These are phyloP conservation scores for Candida glucosophila DNA, from an alignment of 1,139 yeast genomes.

Conservation along the genomic window DNA sequence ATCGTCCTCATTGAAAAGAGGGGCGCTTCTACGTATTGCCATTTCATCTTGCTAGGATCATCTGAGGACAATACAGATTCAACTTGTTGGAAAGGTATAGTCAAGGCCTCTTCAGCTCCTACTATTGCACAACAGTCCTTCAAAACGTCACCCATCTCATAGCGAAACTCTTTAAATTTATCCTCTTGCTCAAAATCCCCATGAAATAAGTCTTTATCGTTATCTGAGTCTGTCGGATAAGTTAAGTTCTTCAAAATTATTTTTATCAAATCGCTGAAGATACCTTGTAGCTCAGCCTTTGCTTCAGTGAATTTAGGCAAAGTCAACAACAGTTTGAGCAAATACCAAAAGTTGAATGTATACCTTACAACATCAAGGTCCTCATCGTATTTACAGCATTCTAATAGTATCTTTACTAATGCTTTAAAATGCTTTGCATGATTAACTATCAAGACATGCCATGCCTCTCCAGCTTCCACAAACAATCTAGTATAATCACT, in stretches of 20 bases:
- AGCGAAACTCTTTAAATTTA: constrained; percentile 85
- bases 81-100: constrained; percentile 50
- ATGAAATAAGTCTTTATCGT: constrained; percentile 35
- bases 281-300: constrained; percentile 45
- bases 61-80: constrained; percentile 28
- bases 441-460: constrained; percentile 83
- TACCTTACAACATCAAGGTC: constrained; percentile 86
- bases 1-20: constrained; percentile 84
- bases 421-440: constrained; percentile 64
- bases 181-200: constrained; percentile 81
- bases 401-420: constrained; percentile 65
- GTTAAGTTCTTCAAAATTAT: constrained; percentile 66
- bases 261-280: constrained; percentile 56
- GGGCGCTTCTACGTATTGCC: constrained; percentile 92
- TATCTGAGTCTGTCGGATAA: constrained; percentile 53
- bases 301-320: constrained; percentile 58
- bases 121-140: constrained; percentile 91
- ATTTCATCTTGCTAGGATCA: constrained; percentile 28
- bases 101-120: constrained; percentile 65
- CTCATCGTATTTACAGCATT: constrained; percentile 53
- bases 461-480: constrained; percentile 91
- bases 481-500: constrained; percentile 70
- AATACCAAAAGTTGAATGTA: constrained; percentile 90
- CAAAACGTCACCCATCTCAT: constrained; percentile 93
- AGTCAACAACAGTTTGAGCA: constrained; percentile 63